Conservation (phyloP, 148 eudicot genomes). For the Persicaria tinctoria region DNA sequence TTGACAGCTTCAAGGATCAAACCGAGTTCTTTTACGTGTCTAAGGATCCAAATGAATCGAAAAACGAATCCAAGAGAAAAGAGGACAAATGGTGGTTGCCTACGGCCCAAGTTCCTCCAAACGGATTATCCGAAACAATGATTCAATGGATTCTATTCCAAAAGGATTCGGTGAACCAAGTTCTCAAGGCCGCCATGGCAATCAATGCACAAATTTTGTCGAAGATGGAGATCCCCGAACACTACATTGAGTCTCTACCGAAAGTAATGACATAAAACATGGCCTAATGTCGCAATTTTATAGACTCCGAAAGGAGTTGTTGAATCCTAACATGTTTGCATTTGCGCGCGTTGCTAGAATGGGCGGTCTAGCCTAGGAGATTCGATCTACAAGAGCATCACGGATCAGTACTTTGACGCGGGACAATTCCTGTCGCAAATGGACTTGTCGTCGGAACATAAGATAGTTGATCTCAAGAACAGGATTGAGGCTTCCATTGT, state of each 20-base stretch:
- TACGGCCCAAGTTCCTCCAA: slow-evolving; percentile 54
- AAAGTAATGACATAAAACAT: slow-evolving; percentile 36
- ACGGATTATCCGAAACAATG: slow-evolving; percentile 51
- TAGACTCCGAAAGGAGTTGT: no score
- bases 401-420: slow-evolving; percentile 53
- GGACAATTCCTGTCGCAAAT: slow-evolving; percentile 32
- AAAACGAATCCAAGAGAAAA: slow-evolving; percentile 29
- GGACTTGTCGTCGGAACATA: slow-evolving; percentile 58
- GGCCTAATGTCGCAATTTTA: no score
- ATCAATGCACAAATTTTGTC: slow-evolving; percentile 62
- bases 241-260: slow-evolving; percentile 68
- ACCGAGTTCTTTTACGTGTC: slow-evolving; percentile 59
- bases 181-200: slow-evolving; percentile 79
- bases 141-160: slow-evolving; percentile 57
- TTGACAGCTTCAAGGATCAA: slow-evolving; percentile 66
- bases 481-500: slow-evolving; percentile 63
- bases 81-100: slow-evolving; percentile 90
- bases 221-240: slow-evolving; percentile 72
- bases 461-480: slow-evolving; percentile 54
- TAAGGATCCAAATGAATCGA: slow-evolving; percentile 36
- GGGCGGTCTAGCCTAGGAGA: slow-evolving; percentile 64
- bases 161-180: slow-evolving; percentile 70
- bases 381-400: slow-evolving; percentile 49
- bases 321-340: not conserved
- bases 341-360: slow-evolving; percentile 26